Evolutionary conservation across 2,329 filamentous ascomycete species (phyloP), one percentile per base, ranked within the genome.

Genomic region (Hypoxylon sp.): DNA sequence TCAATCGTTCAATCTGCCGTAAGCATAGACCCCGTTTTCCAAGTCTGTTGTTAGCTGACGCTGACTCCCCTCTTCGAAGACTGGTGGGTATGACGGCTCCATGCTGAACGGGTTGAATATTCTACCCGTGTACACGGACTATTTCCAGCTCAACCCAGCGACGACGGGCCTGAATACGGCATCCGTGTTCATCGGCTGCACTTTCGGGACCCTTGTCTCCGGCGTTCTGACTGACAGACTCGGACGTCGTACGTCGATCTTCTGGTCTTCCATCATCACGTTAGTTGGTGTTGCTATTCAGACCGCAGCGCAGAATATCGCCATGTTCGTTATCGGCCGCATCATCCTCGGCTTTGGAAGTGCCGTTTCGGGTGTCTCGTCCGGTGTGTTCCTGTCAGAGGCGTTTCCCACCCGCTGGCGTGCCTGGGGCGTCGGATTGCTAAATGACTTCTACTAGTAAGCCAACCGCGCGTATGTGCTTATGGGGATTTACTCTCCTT

Each of bases 81-180:
- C 68, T 5, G 58, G 60, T 7, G 79, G 81, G 23, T 83, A 84
- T 57, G 83, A 86, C 62, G 81, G 82, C 1, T 86, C 83, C 2
- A 84, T 88, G 78, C 79, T 87, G 76, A 87, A 88, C 65, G 85
- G 84, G 0, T 79, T 89, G 23, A 86, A 87, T 63, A 88, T 89
- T 63, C 74, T 89, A 14, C 85, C 86, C 0, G 83, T 82, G 0
- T 89, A 88, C 73, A 83, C 80, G 0, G 80, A 86, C 38, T 89
- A 88, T 73, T 89, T 89, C 76, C 70, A 81, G 3, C 81, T 89
- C 6, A 87, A 77, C n/a, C 74, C 83, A 0, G 82, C 83, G 0
- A 87, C 85, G 0, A 84, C 80, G 0, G 85, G 83, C 2, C 79
- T 89, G 14, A 87, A 88, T 69, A 88, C 85, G 3, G 83, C 85